Evolutionary conservation across 2,329 filamentous ascomycete species (phyloP), one percentile per base, ranked within the genome.

Genomic region (Lasiodiplodia hormozganensis): DNA sequence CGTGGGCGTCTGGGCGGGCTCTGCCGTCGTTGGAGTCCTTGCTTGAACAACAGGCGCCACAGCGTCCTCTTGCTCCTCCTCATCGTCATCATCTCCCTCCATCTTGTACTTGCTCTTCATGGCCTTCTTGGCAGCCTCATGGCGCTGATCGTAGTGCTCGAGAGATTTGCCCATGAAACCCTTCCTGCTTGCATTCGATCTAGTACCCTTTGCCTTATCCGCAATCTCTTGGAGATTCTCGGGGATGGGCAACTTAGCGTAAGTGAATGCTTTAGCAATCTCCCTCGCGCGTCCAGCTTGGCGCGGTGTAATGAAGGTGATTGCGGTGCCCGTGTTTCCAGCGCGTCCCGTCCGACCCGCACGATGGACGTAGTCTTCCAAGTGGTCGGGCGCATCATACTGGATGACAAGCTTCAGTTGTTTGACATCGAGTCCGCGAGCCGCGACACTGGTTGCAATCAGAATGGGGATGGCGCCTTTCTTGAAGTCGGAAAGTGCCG

Each of bases 321-420:
- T 92, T 0, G 96, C 96, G 49, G 94, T 97, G 71, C 96, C 96
- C 25, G 89, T 97, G 75, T 97, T 97, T 51, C 96, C 96, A 56
- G 96, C 96, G 77, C 96, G 91, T 12, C 96, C 96, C 8, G 96
- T 98, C 74, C 96, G 92, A 58, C 96, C 96, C 67, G 92, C 93
- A 71, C 96, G 91, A 79, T 97, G 96, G 51, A 98, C 95, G 75
- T 98, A 98, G 76, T 98, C 96, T 81, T 99, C 96, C 70, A 97
- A 81, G 81, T 98, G 94, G 75, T 97, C 97, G 0, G 94, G 95
- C 0, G 91, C 92, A 76, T 97, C 94, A 77, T 93, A 97, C 81
- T 98, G 98, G 81, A 99, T 90, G 10, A 99, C 96, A 38, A 98
- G 86, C 79, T 96, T 97, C 40, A 99, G 85, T 78, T 97, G 93